A percentile compares a stretch with the other conserved stretches of the same genome.
Evolutionary conservation across 2,329 filamentous ascomycete species (phyloP).

Genomic region (Ploettnerulaceae sp.): DNA sequence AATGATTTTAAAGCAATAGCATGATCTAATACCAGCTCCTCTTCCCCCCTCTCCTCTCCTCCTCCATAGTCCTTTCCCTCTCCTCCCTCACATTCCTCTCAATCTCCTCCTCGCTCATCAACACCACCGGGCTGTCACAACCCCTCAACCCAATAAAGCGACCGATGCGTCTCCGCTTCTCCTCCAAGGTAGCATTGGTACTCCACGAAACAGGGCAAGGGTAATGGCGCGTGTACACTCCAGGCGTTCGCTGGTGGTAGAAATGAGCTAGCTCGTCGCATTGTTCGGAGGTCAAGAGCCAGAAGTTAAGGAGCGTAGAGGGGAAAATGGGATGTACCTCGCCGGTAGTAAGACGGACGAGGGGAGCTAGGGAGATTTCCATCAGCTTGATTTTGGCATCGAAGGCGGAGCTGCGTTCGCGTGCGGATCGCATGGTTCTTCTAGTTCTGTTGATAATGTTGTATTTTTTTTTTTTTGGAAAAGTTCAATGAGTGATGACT

Average conservation of each 20-base stretch:
- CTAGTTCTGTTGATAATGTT: no score
- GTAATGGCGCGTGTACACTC: slow-evolving; percentile 53
- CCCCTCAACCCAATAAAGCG: slow-evolving; percentile 68
- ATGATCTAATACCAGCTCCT: slow-evolving; percentile 23
- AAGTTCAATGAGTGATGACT: background rate
- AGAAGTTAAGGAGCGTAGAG: slow-evolving; percentile 62
- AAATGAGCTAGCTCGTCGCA: slow-evolving; percentile 66
- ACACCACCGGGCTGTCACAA: slow-evolving; percentile 45
- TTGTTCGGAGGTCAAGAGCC: slow-evolving; percentile 66
- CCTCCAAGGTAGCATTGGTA: slow-evolving; percentile 47
- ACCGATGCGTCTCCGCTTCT: slow-evolving; percentile 66
- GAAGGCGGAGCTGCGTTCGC: slow-evolving; percentile 45
- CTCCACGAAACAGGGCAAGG: slow-evolving; percentile 64
- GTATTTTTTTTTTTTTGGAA: background rate
- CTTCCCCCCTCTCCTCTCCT: slow-evolving; percentile 33
- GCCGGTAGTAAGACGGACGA: slow-evolving; percentile 59
- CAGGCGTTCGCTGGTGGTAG: slow-evolving; percentile 65
- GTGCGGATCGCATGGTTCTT: slow-evolving; percentile 14
- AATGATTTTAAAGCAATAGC: no score
- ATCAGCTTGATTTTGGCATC: slow-evolving; percentile 60
- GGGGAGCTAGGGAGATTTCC: slow-evolving; percentile 59
- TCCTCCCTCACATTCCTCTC: slow-evolving; percentile 37
- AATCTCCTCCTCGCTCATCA: slow-evolving; percentile 26
- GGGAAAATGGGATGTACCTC: slow-evolving; percentile 62
- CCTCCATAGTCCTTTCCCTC: slow-evolving; percentile 37